phyloP scores from a whole-genome alignment of 495 filamentous ascomycete genomes.

The Hypoxylon intermedium region DNA sequence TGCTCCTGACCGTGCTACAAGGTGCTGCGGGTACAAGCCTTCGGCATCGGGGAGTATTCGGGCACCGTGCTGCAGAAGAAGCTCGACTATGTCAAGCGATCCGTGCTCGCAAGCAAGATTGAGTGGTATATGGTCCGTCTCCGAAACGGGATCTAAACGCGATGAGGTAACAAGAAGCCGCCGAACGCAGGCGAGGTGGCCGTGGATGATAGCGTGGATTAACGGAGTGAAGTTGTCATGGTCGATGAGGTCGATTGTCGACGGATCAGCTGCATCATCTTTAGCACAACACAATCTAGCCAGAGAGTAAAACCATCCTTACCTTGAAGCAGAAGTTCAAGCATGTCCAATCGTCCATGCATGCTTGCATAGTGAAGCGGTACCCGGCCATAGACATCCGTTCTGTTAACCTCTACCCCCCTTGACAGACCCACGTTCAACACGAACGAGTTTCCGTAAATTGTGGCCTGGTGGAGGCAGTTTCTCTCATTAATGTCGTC shows the following conservation, averaged over 20 bases:
- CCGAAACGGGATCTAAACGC: slow-evolving; percentile 78
- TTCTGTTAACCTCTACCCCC: slow-evolving; percentile 75
- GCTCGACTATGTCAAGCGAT: slow-evolving; percentile 78
- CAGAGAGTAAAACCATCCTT: slow-evolving; percentile 18
- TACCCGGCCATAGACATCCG: slow-evolving; percentile 91
- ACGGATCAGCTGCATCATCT: slow-evolving; percentile 49
- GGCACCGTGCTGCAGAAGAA: slow-evolving; percentile 80
- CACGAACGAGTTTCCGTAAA: slow-evolving; percentile 81
- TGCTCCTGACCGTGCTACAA: slow-evolving; percentile 89
- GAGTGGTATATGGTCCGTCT: slow-evolving; percentile 90
- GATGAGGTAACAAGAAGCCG: slow-evolving; percentile 75
- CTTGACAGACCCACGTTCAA: slow-evolving; percentile 73
- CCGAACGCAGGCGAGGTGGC: slow-evolving; percentile 77
- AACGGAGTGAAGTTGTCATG: slow-evolving; percentile 97
- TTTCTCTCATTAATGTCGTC: slow-evolving; percentile 98
- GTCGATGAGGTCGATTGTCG: slow-evolving; percentile 83
- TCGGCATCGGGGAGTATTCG: slow-evolving; percentile 88
- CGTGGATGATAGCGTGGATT: slow-evolving; percentile 91
- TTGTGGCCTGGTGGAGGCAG: slow-evolving; percentile 92
- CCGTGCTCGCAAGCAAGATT: slow-evolving; percentile 95
- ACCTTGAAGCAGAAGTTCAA: slow-evolving; percentile 71
- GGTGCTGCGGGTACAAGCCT: slow-evolving; percentile 95
- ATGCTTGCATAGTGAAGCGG: slow-evolving; percentile 97
- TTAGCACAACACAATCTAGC: slow-evolving; percentile 7
- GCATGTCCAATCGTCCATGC: slow-evolving; percentile 87